Evolutionary conservation across 2,329 filamentous ascomycete species (phyloP).

Genomic region (Colletotrichum limetticola): DNA sequence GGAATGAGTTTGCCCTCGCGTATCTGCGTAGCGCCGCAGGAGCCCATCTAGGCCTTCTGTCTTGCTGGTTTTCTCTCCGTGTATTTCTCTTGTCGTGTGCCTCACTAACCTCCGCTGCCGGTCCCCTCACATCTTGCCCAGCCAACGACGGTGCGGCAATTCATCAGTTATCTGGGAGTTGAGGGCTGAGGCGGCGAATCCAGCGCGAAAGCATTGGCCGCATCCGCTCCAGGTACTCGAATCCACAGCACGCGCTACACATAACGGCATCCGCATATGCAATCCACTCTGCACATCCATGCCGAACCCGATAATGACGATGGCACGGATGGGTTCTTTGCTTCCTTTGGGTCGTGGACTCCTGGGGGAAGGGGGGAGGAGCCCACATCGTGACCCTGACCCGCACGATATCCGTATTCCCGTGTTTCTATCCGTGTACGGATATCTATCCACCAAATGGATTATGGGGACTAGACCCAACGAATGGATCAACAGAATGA

Average conservation of each 20-base stretch:
- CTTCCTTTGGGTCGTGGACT: constrained; percentile 1
- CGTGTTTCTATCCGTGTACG: constrained; percentile 16
- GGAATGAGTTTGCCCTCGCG: constrained; percentile 22
- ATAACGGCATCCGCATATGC: constrained; percentile 13
- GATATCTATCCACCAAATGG: background rate
- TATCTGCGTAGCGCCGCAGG: constrained; percentile 15
- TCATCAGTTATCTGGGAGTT: background rate
- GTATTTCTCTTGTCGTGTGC: background rate
- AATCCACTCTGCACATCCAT: constrained; percentile 19
- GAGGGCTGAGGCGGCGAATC: background rate
- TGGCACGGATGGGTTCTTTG: constrained; percentile 12
- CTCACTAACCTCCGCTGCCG: background rate
- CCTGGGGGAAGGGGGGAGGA: constrained; percentile 19
- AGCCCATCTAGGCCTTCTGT: constrained; percentile 10
- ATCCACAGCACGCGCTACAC: background rate
- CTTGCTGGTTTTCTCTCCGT: constrained; percentile 1
- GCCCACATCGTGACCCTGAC: constrained; percentile 10
- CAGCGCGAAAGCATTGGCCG: background rate
- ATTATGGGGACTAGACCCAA: background rate
- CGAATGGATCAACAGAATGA: constrained; percentile 1
- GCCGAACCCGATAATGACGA: constrained; percentile 25
- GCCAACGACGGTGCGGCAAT: background rate
- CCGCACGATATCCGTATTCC: constrained; percentile 24
- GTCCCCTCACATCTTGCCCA: no score
- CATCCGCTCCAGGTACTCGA: background rate